Base-by-base conservation (phyloP, 2,329 filamentous ascomycete genomes). In the Colletotrichum lentis region DNA sequence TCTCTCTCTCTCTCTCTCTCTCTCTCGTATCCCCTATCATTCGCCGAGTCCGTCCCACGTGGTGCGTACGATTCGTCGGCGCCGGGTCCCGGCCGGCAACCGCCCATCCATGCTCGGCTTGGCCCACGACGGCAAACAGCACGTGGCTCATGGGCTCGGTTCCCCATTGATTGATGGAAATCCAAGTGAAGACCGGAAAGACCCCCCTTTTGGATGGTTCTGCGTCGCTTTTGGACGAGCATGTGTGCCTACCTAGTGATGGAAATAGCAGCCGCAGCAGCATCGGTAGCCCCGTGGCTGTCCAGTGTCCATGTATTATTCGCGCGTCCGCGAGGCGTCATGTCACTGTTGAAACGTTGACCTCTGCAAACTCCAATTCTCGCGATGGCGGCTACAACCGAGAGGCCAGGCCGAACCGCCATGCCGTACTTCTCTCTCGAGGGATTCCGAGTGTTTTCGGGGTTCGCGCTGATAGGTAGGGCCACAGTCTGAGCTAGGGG, bases 61-160 rank as follows among this genome's bases (percentile, higher is more conserved):
- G 66, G 66, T 61, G 56, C 44, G 27, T 67, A 67, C 66, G 37
- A 62, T 60, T 64, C 65, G 65, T 47, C 54, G 22, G 43, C 27
- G n/a, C 61, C 50, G 31, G 8, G 43, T 31, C 41, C n/a, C n/a
- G n/a, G n/a, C 24, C 55, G 22, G 6, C 35, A 46, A 52, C n/a
- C 31, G 22, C 20, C 46, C 49, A 64, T 49, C 54, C 60, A 58
- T 43, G 39, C 60, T 67, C 27, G 27, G 27, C n/a, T 31, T 59
- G 64, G 64, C 64, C n/a, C 14, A n/a, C 18, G n/a, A 12, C 16
- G 10, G 27, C 20, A n/a, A 41, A 5, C 12, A 49, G 35, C 65
- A 68, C 65, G 65, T 68, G 65, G 49, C 35, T 27, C 39, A 1
- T 11, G 24, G 46, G 27, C 22, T 18, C 18, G 5, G 27, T 37